A percentile compares a stretch with the other conserved stretches of the same genome.
Conservation (phyloP, 2,329 filamentous ascomycete species). For the Pseudocercospora ulei region DNA sequence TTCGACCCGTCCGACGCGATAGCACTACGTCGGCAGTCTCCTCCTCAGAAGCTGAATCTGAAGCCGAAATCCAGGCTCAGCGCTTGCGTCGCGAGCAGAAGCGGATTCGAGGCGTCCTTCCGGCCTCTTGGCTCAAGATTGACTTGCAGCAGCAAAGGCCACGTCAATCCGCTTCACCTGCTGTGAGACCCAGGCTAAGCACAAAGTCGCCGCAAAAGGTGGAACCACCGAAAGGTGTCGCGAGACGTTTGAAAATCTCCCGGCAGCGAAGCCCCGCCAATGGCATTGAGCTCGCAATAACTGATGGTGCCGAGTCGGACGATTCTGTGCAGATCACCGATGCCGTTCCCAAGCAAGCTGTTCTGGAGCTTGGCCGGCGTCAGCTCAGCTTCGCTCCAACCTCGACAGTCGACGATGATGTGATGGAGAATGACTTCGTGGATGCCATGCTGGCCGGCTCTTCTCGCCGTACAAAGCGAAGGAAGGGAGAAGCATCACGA, state of each 20-base stretch:
- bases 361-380: conserved; percentile 15
- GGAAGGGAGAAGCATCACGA: conserved; percentile 26
- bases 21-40: not conserved
- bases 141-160: conserved; percentile 34
- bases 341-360: conserved; percentile 7
- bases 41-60: conserved; percentile 17
- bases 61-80: conserved; percentile 17
- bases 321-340: conserved; percentile 8
- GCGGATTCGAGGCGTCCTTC: conserved; percentile 43
- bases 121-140: conserved; percentile 44
- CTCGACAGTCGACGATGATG: conserved; percentile 29
- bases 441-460: conserved; percentile 35
- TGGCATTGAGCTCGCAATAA: not conserved
- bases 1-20: not conserved
- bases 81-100: conserved; percentile 34
- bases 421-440: conserved; percentile 42
- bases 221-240: conserved; percentile 28
- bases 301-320: conserved; percentile 29
- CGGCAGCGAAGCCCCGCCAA: conserved; percentile 8
- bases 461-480: conserved; percentile 14
- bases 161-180: conserved; percentile 7
- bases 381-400: conserved; percentile 8
- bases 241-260: conserved; percentile 16
- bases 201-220: conserved; percentile 17
- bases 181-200: conserved; percentile 8